Conservation (phyloP, 192 early-diverging fungal genomes). For the Neocallimastix lanati region DNA sequence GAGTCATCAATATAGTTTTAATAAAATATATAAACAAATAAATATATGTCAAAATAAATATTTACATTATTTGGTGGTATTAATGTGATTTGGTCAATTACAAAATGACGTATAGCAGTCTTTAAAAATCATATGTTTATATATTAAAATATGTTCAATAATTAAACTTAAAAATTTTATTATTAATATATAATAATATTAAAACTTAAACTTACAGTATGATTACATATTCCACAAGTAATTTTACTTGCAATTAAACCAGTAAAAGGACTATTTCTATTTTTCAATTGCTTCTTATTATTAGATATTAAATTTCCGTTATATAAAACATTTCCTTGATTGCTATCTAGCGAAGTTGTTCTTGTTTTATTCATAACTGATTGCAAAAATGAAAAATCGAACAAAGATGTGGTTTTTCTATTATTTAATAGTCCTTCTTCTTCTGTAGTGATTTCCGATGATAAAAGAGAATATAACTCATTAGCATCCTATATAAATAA, state of each 20-base stretch:
- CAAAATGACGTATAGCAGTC: conserved; percentile 53
- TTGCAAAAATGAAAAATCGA: neutral
- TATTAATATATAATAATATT: too few species aligned
- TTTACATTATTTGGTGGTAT: conserved; percentile 27
- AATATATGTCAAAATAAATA: too few species aligned
- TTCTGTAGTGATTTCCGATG: neutral
- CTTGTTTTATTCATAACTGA: neutral
- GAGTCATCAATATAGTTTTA: too few species aligned
- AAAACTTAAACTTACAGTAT: neutral
- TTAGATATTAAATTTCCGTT: neutral
- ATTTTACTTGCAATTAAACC: conserved; percentile 49
- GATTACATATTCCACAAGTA: conserved; percentile 44
- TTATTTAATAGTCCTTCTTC: neutral
- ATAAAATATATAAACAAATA: too few species aligned
- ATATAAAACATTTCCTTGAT: neutral
- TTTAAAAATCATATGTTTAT: neutral
- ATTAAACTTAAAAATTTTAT: too few species aligned
- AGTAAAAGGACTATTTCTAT: conserved; percentile 25
- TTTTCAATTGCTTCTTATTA: neutral
- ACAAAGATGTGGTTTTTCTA: neutral
- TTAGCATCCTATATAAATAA: neutral
- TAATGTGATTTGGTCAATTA: conserved; percentile 51
- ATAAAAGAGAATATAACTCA: neutral
- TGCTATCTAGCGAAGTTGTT: neutral
- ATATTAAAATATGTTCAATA: too few species aligned